These are phyloP conservation scores for Chrysopogon serrulatus DNA, from an alignment of 176 grass and related monocot species.

Conservation along the genomic window DNA sequence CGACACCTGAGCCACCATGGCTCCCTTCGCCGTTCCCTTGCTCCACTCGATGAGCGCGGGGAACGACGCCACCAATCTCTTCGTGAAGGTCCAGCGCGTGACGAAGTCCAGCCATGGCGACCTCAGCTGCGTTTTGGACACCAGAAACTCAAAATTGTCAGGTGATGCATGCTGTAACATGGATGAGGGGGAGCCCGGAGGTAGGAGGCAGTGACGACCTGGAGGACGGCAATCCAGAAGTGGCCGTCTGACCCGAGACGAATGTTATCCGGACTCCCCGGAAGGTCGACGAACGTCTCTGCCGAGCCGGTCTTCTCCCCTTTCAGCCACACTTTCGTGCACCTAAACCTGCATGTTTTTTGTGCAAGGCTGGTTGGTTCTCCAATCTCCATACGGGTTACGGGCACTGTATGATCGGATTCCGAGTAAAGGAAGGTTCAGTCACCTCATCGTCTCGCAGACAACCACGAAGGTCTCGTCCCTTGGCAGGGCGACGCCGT, in stretches of 20 bases:
- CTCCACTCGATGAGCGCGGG: conserved; percentile 8
- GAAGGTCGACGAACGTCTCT: conserved; percentile 69
- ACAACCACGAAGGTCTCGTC: conserved; percentile 66
- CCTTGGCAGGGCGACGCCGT: conserved; percentile 59
- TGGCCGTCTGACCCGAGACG: conserved; percentile 64
- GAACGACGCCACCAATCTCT: conserved; percentile 46
- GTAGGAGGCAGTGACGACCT: conserved; percentile 46
- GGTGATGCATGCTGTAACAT: background rate
- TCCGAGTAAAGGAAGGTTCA: background rate
- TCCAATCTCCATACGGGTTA: background rate
- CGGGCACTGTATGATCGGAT: background rate
- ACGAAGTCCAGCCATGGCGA: conserved; percentile 39
- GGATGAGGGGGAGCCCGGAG: background rate
- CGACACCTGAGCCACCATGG: conserved; percentile 59
- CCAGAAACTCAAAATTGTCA: background rate
- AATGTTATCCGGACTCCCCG: conserved; percentile 68
- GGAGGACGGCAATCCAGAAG: conserved; percentile 70
- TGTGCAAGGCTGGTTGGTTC: background rate
- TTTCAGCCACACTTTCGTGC: conserved; percentile 68
- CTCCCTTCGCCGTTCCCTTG: background rate
- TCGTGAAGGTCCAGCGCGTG: conserved; percentile 22
- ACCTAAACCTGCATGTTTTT: conserved; percentile 38
- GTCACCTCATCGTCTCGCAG: conserved; percentile 48
- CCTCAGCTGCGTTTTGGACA: conserved; percentile 23
- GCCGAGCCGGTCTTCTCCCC: conserved; percentile 41